phyloP scores from a whole-genome alignment of 2,329 filamentous ascomycete species.

The Hymenoscyphus repandus region DNA sequence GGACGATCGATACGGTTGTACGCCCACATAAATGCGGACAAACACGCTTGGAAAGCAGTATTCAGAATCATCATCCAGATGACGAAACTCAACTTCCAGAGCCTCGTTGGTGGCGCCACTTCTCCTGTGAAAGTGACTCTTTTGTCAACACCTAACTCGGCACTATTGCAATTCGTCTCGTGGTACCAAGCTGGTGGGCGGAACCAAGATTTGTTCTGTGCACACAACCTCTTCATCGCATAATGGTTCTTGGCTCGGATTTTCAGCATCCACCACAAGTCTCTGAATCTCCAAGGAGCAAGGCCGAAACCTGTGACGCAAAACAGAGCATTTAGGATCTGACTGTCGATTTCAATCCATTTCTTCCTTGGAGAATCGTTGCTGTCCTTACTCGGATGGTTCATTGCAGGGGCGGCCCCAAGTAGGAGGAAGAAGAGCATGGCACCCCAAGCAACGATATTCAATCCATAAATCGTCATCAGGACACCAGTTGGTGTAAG shows the following conservation, averaged over 20 bases:
- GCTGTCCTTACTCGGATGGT: constrained; percentile 59
- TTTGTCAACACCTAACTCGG: constrained; percentile 45
- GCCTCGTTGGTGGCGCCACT: constrained; percentile 57
- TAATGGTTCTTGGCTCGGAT: constrained; percentile 50
- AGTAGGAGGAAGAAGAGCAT: constrained; percentile 85
- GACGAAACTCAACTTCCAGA: constrained; percentile 73
- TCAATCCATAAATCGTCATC: constrained; percentile 72
- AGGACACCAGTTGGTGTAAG: constrained; percentile 69
- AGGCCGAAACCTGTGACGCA: constrained; percentile 18
- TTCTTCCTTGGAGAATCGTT: constrained; percentile 67
- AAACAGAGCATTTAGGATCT: constrained; percentile 20
- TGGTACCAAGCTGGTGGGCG: constrained; percentile 59
- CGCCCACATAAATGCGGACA: constrained; percentile 16
- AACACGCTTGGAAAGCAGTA: constrained; percentile 34
- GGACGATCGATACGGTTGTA: constrained; percentile 15
- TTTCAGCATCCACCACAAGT: constrained; percentile 64
- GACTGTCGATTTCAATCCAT: constrained; percentile 60
- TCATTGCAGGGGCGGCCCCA: constrained; percentile 68
- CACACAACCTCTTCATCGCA: constrained; percentile 61
- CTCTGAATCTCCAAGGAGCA: constrained; percentile 47
- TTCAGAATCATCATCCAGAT: constrained; percentile 22
- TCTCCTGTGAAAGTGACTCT: constrained; percentile 61
- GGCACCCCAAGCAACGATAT: constrained; percentile 79
- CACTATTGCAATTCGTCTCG: constrained; percentile 45
- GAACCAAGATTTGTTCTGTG: constrained; percentile 70